These are phyloP conservation scores for Alternaria sp. DNA, from an alignment of 2,329 filamentous ascomycete genomes.

Conservation along the genomic window DNA sequence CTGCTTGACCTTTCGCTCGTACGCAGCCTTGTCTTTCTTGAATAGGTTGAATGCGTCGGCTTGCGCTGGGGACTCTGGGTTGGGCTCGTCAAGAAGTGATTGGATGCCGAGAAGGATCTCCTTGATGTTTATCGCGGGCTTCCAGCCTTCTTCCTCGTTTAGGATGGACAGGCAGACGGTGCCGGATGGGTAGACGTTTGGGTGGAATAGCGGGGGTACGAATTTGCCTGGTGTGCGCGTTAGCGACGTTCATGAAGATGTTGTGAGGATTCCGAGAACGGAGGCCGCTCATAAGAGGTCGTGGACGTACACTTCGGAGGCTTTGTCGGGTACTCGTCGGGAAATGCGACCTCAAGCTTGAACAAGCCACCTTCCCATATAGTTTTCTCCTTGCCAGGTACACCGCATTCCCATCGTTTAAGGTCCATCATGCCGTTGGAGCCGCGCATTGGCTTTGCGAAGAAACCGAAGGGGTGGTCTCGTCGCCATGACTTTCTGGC, in stretches of 20 bases:
- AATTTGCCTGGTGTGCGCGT: constrained; percentile 79
- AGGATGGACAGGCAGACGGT: constrained; percentile 97
- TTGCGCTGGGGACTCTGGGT: constrained; percentile 95
- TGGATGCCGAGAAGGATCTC: constrained; percentile 97
- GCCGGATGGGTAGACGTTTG: constrained; percentile 97
- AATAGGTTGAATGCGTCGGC: constrained; percentile 97
- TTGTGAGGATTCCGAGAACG: not conserved
- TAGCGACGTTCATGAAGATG: not conserved
- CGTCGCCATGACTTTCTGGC: constrained; percentile 92
- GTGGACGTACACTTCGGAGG: constrained; percentile 87
- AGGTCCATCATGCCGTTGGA: constrained; percentile 84
- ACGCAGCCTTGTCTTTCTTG: constrained; percentile 86
- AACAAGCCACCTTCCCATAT: constrained; percentile 98
- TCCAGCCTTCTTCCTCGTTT: constrained; percentile 99
- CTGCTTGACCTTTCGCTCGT: constrained; percentile 85
- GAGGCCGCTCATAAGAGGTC: not conserved
- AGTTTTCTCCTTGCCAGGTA: constrained; percentile 95
- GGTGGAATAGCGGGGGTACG: constrained; percentile 92
- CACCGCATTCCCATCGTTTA: constrained; percentile 95
- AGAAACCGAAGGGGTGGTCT: constrained; percentile 98
- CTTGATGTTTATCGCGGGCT: constrained; percentile 97
- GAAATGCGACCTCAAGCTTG: constrained; percentile 91
- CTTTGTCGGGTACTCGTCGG: constrained; percentile 98
- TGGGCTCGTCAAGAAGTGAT: constrained; percentile 93
- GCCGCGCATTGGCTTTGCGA: constrained; percentile 84